Base-by-base conservation (phyloP, 441 rosid genomes). In the Sinapis alba region DNA sequence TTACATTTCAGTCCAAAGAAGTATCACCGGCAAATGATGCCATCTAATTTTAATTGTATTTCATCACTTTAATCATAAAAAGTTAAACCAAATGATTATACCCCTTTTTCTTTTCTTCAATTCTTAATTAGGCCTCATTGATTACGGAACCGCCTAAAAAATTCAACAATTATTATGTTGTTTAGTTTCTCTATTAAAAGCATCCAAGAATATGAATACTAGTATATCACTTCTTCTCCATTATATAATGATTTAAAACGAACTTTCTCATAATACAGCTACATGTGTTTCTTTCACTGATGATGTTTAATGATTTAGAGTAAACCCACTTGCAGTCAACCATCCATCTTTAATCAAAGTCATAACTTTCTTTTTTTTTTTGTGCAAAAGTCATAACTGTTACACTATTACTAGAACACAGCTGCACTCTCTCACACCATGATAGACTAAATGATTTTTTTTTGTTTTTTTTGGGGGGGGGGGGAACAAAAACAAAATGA, bases 51-150 rank as follows among this genome's bases (percentile, higher is more conserved):
- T 43, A 6, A 54, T 38, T 62, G 36, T 38, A 41, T 26, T 64
- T n/a, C 2, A 43, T 43, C 50, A 43, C 24, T 24, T 24, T 32
- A 57, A 51, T 57, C 34, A 21, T 8, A 7, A 59, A 32, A 43
- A 59, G 16, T 9, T 19, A 28, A 65, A 57, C 78, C 36, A 66
- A 66, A 74, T 74, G 45, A 68, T 75, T 75, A 61, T 63, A 23
- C 21, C 45, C 43, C 43, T 47, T 6, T 21, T 21, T 68, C 9
- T 13, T 21, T 16, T 32, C 6, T 15, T 15, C 16, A 2, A 2
- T 32, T 32, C 9, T 32, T 32, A 32, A 32, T 32, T 32, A 32
- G 36, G 36, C 56, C 20, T 23, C 4, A 8, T n/a, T 73, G 45
- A 32, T 41, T 15, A 28, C 60, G 26, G 36, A 73, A 59, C 73